Evolutionary conservation across 2,329 filamentous ascomycete genomes (phyloP).

Genomic region (Clarireedia homoeocarpa): DNA sequence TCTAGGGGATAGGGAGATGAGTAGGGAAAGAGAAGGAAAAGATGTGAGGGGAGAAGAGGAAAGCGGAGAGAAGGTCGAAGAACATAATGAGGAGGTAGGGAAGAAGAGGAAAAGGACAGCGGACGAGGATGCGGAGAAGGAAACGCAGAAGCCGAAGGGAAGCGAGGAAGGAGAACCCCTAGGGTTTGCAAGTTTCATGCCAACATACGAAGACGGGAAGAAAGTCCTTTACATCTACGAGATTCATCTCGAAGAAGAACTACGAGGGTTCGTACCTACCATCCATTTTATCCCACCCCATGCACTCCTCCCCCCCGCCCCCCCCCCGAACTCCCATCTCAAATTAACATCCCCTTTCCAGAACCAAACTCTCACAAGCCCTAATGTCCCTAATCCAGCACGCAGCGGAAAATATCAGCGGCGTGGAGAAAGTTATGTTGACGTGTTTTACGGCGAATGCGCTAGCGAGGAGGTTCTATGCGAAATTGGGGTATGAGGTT

Average conservation of each 20-base stretch:
- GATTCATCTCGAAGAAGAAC: conserved; percentile 53
- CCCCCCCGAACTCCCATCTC: background rate
- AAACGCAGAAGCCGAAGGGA: background rate
- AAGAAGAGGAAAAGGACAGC: background rate
- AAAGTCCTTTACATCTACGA: conserved; percentile 73
- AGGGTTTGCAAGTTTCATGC: conserved; percentile 62
- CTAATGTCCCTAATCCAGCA: conserved; percentile 50
- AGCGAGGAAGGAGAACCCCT: conserved; percentile 30
- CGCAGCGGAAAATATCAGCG: conserved; percentile 45
- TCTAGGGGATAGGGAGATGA: background rate
- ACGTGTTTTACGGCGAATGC: conserved; percentile 61
- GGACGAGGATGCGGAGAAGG: background rate
- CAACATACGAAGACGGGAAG: conserved; percentile 58
- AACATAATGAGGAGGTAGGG: background rate
- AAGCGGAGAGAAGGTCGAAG: background rate
- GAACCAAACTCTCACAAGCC: conserved; percentile 53
- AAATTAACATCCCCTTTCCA: conserved; percentile 23
- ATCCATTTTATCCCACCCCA: background rate
- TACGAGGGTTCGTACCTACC: conserved; percentile 42
- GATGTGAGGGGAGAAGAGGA: background rate
- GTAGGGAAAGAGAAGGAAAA: too few relatives aligned
- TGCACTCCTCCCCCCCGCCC: background rate
- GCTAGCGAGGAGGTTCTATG: conserved; percentile 52
- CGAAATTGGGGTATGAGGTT: conserved; percentile 46
- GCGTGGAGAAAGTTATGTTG: conserved; percentile 61